Evolutionary conservation across 1,284 basidiomycete genomes (phyloP), one percentile per base, ranked within the genome.

Genomic region (Trametes polyzona): DNA sequence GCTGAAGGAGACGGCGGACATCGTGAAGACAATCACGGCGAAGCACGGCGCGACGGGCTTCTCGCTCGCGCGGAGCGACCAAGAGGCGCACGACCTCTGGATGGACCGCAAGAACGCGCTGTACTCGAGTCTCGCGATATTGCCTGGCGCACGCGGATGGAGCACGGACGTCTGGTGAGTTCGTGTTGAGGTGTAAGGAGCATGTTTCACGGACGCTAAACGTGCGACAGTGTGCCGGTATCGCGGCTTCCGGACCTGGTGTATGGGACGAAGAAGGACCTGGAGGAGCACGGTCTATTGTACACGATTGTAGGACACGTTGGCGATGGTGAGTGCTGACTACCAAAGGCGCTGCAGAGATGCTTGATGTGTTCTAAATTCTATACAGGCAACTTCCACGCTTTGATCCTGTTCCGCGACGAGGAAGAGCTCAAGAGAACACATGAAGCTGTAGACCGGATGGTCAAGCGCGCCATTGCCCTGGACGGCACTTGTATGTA

Each of bases 121-220:
- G 36, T 93, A 87, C 76, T 80, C 84, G 9, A 84, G 87, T 1
- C 67, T 93, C 66, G 86, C 87, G 49, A 71, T 90, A 33, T 72
- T 83, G n/a, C 83, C 86, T 7, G 86, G 85, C 5, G 73, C 78
- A 1, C 82, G 77, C 55, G 88, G 85, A 1, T 93, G 90, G 88
- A 80, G 84, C 17, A 96, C 94, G 16, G 94, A 96, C 73, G 91
- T 93, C 40, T 93, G 92, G 90, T 92, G 55, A 51, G 86, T 74
- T 27, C n/a, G n/a, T n/a, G n/a, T n/a, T n/a, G n/a, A n/a, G n/a
- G n/a, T n/a, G n/a, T n/a, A n/a, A n/a, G n/a, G n/a, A n/a, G n/a
- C n/a, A n/a, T n/a, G n/a, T n/a, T n/a, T n/a, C n/a, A n/a, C n/a
- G n/a, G n/a, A 40, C 24, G 24, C 5, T 16, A 19, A 44, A n/a